Base-by-base conservation (phyloP, 495 filamentous ascomycete genomes). In the Diplogelasinospora grovesii region DNA sequence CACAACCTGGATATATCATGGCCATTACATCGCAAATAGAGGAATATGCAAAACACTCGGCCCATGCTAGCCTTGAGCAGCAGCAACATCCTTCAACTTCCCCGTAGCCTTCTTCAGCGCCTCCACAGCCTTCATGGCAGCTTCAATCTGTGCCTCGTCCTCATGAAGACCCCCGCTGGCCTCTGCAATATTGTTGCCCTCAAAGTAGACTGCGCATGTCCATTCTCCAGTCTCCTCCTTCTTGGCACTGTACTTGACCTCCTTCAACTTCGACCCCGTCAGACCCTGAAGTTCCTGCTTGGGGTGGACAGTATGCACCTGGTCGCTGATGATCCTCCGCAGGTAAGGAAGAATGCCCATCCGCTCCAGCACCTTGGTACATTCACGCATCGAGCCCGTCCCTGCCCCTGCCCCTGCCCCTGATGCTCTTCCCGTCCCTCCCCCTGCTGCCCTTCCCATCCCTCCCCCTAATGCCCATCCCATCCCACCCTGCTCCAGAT, bases 301-400 rank as follows among this genome's bases (percentile, higher is more conserved):
- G 5, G 85, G 85, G 60, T 86, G 81, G 36, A 69, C 48, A 10
- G 77, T 61, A 43, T 78, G 61, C 2, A 85, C 69, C 0, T 46
- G 50, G 23, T 76, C 70, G 0, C 43, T 45, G 13, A 87, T 50
- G 3, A 83, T 56, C 2, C 77, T 60, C 1, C 63, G 47, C 46
- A 86, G 43, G 45, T 70, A 75, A 5, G 46, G 37, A 21, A 83
- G 40, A 13, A 88, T 53, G 0, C 82, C 82, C 18, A 87, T 47
- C 5, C 65, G 56, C 41, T 79, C 72, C 0, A 81, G 38, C 26
- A 88, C 74, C 0, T n/a, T 36, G 15, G 62, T 54, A 36, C 79
- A 83, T 0, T 49, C 48, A 0, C 47, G 50, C 15, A 85, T 56
- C 21, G 73, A 53, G 0, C 81, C 81, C n/a, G n/a, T n/a, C n/a